Percentiles rank a stretch among this genome's conserved stretches.
phyloP scores from a whole-genome alignment of 2,329 filamentous ascomycete species.

The Elsinoe batatas region DNA sequence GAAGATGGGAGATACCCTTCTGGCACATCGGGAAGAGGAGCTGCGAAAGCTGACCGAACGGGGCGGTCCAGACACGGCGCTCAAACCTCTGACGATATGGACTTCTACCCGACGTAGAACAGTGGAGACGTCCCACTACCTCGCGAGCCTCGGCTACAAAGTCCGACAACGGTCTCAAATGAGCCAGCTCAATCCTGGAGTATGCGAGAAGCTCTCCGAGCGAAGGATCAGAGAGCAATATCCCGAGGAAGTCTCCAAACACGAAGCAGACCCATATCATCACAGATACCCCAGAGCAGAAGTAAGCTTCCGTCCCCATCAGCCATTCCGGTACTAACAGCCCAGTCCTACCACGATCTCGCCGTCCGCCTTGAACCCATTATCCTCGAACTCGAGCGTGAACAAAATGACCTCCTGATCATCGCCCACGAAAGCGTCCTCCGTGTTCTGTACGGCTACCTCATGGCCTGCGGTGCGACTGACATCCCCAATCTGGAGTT shows the following conservation, averaged over 20 bases:
- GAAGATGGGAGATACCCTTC: slow-evolving; percentile 74
- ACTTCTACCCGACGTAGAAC: slow-evolving; percentile 86
- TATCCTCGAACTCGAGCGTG: slow-evolving; percentile 90
- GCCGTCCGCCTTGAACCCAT: slow-evolving; percentile 97
- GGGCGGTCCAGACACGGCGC: slow-evolving; percentile 55
- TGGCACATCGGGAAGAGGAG: slow-evolving; percentile 77
- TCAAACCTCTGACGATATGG: slow-evolving; percentile 84
- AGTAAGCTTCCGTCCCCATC: slow-evolving; percentile 39
- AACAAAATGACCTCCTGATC: slow-evolving; percentile 95
- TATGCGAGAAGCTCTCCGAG: slow-evolving; percentile 90
- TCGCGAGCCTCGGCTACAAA: slow-evolving; percentile 72
- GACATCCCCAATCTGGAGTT: slow-evolving; percentile 91
- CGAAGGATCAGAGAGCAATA: slow-evolving; percentile 68
- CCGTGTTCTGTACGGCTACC: slow-evolving; percentile 88
- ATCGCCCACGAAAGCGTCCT: slow-evolving; percentile 98
- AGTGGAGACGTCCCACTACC: slow-evolving; percentile 74
- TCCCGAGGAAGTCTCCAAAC: slow-evolving; percentile 84
- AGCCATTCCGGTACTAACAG: slow-evolving; percentile 18
- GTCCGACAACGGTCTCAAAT: slow-evolving; percentile 89
- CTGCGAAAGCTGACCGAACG: slow-evolving; percentile 57
- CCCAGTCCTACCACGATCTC: slow-evolving; percentile 89
- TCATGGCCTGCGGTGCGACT: slow-evolving; percentile 95
- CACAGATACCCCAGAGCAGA: slow-evolving; percentile 92
- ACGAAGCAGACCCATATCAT: slow-evolving; percentile 91
- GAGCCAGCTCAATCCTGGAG: slow-evolving; percentile 93